phyloP scores from a whole-genome alignment of 192 early-diverging fungal genomes.

The Gaertneriomyces semiglobifer region DNA sequence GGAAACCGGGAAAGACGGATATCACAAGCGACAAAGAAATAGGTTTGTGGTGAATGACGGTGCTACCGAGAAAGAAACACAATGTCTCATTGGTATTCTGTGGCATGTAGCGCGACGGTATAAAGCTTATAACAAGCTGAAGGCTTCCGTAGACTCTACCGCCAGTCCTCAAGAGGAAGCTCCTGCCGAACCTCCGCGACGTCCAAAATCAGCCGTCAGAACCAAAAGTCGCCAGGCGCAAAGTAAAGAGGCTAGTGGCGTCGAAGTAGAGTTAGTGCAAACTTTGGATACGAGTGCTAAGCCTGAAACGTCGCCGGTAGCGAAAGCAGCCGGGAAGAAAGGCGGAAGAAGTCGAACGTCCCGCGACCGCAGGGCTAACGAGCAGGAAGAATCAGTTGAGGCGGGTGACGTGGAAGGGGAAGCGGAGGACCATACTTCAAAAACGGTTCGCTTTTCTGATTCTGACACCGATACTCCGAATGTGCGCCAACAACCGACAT shows the following conservation, averaged over 20 bases:
- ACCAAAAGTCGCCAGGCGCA: not conserved
- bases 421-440: no score
- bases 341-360: not conserved
- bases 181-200: not conserved
- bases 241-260: not conserved
- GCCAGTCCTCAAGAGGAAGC: not conserved
- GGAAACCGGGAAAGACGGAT: conserved; percentile 57
- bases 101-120: conserved; percentile 38
- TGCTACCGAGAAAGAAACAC: no score
- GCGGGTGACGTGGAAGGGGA: no score
- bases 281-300: not conserved
- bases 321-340: not conserved
- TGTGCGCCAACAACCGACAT: not conserved
- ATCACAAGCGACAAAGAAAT: conserved; percentile 47
- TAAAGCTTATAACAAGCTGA: conserved; percentile 55
- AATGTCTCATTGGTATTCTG: not conserved
- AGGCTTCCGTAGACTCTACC: conserved; percentile 25
- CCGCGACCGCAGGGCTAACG: not conserved
- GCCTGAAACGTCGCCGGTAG: not conserved
- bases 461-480: no score
- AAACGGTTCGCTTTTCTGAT: no score
- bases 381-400: no score
- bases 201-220: not conserved
- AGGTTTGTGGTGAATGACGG: conserved; percentile 23
- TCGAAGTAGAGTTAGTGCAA: not conserved